Conservation (phyloP, 106 monocot genomes). For the Acanthochlamys bracteata region DNA sequence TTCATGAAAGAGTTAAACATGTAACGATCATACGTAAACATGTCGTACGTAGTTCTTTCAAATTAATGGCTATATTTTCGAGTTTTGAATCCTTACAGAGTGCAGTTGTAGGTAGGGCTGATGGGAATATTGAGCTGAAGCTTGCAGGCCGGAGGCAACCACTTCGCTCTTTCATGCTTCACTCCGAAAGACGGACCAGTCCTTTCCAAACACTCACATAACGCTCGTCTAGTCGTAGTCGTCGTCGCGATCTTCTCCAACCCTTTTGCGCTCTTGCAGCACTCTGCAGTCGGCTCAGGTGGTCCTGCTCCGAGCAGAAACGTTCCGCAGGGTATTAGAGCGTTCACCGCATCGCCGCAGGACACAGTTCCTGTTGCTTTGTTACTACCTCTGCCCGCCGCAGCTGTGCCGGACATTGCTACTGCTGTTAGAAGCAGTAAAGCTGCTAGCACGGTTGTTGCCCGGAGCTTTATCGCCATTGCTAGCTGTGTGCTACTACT, state of each 20-base stretch:
- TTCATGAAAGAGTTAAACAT: too few species aligned
- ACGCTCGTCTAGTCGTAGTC: slow-evolving; percentile 12
- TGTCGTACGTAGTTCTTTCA: too few species aligned
- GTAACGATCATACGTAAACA: too few species aligned
- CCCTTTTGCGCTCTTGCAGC: slow-evolving; percentile 52
- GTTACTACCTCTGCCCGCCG: too few species aligned
- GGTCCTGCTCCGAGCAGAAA: slow-evolving; percentile 40
- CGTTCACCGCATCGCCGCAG: slow-evolving; percentile 61
- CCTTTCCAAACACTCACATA: slow-evolving; percentile 53
- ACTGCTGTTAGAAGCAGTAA: too few species aligned
- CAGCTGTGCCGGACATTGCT: too few species aligned
- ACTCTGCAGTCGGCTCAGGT: slow-evolving; percentile 23
- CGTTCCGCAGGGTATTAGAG: slow-evolving; percentile 59
- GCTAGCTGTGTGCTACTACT: too few species aligned
- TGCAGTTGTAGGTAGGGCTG: slow-evolving; percentile 41
- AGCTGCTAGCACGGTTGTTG: too few species aligned
- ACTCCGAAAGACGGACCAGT: slow-evolving; percentile 77
- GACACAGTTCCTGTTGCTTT: slow-evolving; percentile 12
- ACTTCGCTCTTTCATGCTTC: slow-evolving; percentile 23
- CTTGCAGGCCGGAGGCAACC: slow-evolving; percentile 42
- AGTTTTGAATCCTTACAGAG: slow-evolving; percentile 15
- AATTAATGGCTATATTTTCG: too few species aligned
- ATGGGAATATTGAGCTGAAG: slow-evolving; percentile 46
- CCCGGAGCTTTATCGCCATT: too few species aligned
- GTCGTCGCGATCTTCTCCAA: slow-evolving; percentile 35